A percentile compares a stretch with the other conserved stretches of the same genome.
These are phyloP conservation scores for Rhynchospora breviuscula DNA, from an alignment of 176 grass and related monocot genomes.

Conservation along the genomic window DNA sequence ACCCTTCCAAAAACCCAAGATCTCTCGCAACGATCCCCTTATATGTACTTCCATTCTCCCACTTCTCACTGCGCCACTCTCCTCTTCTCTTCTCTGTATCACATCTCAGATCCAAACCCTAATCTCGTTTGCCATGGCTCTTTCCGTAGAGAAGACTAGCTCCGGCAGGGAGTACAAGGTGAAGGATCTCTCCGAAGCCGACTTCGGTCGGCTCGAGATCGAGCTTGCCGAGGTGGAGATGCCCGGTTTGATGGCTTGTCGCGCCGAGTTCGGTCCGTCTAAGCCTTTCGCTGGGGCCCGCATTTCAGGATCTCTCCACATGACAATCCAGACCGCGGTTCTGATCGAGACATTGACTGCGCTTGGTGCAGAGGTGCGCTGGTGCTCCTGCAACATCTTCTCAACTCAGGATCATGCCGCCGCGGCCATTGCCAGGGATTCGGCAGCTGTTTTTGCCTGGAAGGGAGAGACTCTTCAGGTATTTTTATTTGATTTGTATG, in stretches of 20 bases:
- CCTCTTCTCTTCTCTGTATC: background rate
- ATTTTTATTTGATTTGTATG: background rate
- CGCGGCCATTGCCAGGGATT: conserved; percentile 86
- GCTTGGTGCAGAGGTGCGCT: conserved; percentile 83
- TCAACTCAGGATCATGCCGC: conserved; percentile 98
- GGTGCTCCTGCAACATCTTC: conserved; percentile 99
- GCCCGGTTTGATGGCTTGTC: conserved; percentile 89
- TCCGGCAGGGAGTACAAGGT: conserved; percentile 89
- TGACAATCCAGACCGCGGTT: conserved; percentile 97
- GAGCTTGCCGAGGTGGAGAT: conserved; percentile 96
- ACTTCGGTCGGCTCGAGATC: conserved; percentile 88
- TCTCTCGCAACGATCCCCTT: background rate
- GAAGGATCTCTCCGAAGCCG: conserved; percentile 87
- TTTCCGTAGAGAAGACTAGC: conserved; percentile 79
- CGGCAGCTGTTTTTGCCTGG: conserved; percentile 84
- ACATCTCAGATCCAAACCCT: conserved; percentile 19
- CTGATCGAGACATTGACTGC: conserved; percentile 98
- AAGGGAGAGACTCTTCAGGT: conserved; percentile 78
- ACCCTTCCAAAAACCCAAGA: conserved; percentile 11
- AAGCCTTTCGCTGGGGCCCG: conserved; percentile 69
- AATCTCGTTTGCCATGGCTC: conserved; percentile 40
- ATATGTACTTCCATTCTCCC: background rate
- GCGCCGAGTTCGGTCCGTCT: conserved; percentile 70
- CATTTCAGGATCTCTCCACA: conserved; percentile 94
- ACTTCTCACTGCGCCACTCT: background rate